Evolutionary conservation across 495 filamentous ascomycete species (phyloP).

Genomic region (Penicillium lividum): DNA sequence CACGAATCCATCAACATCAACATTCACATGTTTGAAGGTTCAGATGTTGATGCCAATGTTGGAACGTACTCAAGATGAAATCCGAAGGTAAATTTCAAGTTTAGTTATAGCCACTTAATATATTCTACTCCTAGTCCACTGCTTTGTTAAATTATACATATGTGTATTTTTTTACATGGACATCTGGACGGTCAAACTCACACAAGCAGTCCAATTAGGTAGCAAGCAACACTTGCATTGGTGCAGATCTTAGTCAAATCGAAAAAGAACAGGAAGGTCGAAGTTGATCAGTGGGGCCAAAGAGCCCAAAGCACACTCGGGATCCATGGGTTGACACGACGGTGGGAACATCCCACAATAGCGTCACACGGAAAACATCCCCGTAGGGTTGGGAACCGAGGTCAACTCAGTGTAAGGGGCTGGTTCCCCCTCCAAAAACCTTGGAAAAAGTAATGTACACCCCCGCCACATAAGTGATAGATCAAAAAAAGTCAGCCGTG

Average conservation of each 20-base stretch:
- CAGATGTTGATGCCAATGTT: too few relatives aligned
- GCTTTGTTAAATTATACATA: too few relatives aligned
- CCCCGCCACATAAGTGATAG: background rate
- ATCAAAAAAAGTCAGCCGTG: background rate
- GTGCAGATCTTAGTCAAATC: background rate
- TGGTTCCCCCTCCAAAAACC: background rate
- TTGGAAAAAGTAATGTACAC: background rate
- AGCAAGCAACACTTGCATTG: background rate
- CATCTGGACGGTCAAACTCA: background rate
- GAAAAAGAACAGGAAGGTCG: slow-evolving; percentile 1
- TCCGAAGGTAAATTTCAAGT: background rate
- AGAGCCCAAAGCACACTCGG: background rate
- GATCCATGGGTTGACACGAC: background rate
- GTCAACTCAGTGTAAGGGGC: background rate
- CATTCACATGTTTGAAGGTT: background rate
- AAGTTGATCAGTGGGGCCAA: slow-evolving; percentile 2
- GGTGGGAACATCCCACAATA: slow-evolving; percentile 3
- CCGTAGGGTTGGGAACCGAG: too few relatives aligned
- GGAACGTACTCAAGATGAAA: background rate
- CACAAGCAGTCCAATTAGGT: background rate
- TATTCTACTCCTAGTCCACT: background rate
- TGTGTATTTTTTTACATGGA: too few relatives aligned
- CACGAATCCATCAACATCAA: background rate
- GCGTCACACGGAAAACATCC: background rate
- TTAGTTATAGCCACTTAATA: background rate